phyloP scores from a whole-genome alignment of 805 yeast species.

The Nakazawaea wyomingensis region DNA sequence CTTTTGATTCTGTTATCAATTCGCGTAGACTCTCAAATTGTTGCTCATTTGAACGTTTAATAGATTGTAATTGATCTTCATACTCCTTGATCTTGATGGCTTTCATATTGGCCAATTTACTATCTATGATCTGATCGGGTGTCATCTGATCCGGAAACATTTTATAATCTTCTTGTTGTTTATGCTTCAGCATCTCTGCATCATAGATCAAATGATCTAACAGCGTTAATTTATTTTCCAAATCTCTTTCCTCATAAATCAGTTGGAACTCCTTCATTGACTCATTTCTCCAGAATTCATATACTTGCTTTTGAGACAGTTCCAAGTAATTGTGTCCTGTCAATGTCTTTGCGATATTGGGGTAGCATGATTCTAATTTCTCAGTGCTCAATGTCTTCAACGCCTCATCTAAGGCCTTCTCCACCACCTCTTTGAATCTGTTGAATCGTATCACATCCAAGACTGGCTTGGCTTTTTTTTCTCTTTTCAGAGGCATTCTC shows the following conservation, averaged over 20 bases:
- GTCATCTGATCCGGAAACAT: conserved; percentile 16
- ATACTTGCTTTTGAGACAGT: conserved; percentile 39
- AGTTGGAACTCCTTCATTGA: conserved; percentile 40
- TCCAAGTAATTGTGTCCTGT: conserved; percentile 37
- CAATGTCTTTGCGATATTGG: conserved; percentile 29
- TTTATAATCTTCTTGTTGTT: conserved; percentile 13
- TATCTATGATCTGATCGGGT: conserved; percentile 21
- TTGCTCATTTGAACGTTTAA: conserved; percentile 15
- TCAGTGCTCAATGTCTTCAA: conserved; percentile 39
- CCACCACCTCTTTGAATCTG: conserved; percentile 28
- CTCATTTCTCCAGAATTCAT: conserved; percentile 36
- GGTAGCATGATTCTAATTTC: conserved; percentile 40
- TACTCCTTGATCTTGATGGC: conserved; percentile 15
- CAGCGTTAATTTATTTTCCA: conserved; percentile 38
- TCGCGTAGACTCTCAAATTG: conserved; percentile 13
- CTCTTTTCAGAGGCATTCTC: conserved; percentile 8
- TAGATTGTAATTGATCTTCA: conserved; percentile 13
- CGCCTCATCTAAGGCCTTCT: conserved; percentile 35
- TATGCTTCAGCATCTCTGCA: conserved; percentile 23
- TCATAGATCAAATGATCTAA: conserved; percentile 42
- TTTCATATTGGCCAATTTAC: conserved; percentile 14
- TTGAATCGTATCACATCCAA: conserved; percentile 24
- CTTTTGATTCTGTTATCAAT: conserved; percentile 1
- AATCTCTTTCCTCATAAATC: conserved; percentile 40
- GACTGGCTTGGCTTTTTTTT: neutral